A percentile compares a stretch with the other conserved stretches of the same genome.
Conservation (phyloP, 164 flowering plant genomes). For the Piper longum region DNA sequence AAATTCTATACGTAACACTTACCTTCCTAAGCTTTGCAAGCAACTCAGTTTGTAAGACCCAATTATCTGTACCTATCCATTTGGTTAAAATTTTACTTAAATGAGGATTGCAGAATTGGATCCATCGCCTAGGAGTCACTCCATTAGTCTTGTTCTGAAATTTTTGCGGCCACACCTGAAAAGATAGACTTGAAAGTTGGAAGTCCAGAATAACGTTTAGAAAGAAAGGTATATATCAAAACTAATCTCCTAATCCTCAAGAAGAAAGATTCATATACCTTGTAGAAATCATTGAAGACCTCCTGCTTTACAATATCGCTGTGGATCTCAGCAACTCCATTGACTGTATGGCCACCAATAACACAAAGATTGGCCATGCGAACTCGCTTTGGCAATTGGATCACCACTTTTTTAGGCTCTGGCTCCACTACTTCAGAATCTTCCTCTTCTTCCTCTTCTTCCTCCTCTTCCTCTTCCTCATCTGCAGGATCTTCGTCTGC, state of each 20-base stretch:
- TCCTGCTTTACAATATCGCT: conserved; percentile 88
- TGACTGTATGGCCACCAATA: conserved; percentile 90
- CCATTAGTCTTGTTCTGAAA: conserved; percentile 97
- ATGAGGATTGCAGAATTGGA: conserved; percentile 73
- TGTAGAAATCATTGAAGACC: conserved; percentile 73
- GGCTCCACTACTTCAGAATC: conserved; percentile 5
- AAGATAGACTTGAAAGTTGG: conserved; percentile 6
- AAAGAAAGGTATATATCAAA: background rate
- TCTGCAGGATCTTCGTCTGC: conserved; percentile 12
- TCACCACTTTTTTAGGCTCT: conserved; percentile 22
- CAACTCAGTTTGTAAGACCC: conserved; percentile 68
- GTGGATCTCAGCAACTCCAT: conserved; percentile 97
- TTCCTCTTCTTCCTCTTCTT: conserved; percentile 10
- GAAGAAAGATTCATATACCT: conserved; percentile 22
- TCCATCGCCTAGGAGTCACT: conserved; percentile 91
- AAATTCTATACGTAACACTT: background rate
- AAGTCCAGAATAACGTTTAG: conserved; percentile 1
- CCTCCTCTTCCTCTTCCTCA: conserved; percentile 9
- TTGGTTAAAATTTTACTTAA: conserved; percentile 56
- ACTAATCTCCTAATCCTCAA: background rate
- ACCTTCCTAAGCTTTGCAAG: conserved; percentile 75
- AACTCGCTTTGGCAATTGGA: conserved; percentile 49
- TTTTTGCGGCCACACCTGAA: conserved; percentile 90
- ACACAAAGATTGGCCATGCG: conserved; percentile 96
- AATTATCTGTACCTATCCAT: conserved; percentile 71